Percentiles rank a stretch among this genome's conserved stretches.
Conservation (phyloP, 140 eudicot genomes). For the Ambrosia hybrid region DNA sequence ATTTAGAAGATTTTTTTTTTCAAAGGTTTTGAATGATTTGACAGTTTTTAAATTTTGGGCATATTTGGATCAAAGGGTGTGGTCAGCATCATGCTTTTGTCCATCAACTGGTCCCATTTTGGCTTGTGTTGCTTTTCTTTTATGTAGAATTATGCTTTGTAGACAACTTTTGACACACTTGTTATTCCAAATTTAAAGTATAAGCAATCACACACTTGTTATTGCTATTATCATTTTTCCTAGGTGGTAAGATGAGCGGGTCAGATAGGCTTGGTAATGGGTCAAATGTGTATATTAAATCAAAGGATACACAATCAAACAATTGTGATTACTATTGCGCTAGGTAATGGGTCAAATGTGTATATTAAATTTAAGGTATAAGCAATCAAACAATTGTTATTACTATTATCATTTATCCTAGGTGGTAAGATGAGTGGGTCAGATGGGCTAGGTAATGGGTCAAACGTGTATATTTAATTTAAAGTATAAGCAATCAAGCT, state of each 20-base stretch:
- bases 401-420: no score
- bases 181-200: constrained; percentile 27
- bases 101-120: constrained; percentile 37
- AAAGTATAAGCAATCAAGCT: no score
- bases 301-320: no score
- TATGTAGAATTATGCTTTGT: constrained; percentile 15
- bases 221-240: no score
- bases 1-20: background rate
- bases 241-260: background rate
- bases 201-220: constrained; percentile 21
- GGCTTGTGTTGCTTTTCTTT: constrained; percentile 26
- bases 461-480: no score
- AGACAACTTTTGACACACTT: constrained; percentile 23
- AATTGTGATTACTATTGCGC: no score
- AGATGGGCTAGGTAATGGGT: no score
- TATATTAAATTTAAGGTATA: no score
- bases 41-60: constrained; percentile 14
- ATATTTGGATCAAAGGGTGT: constrained; percentile 23
- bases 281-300: no score
- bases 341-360: no score
- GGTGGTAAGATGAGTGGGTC: background rate
- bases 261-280: no score
- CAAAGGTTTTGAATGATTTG: constrained; percentile 14
- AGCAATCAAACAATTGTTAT: no score
- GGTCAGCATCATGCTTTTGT: constrained; percentile 39